These are phyloP conservation scores for Rhodotorula sp. DNA, from an alignment of 1,284 basidiomycete species.

Conservation along the genomic window DNA sequence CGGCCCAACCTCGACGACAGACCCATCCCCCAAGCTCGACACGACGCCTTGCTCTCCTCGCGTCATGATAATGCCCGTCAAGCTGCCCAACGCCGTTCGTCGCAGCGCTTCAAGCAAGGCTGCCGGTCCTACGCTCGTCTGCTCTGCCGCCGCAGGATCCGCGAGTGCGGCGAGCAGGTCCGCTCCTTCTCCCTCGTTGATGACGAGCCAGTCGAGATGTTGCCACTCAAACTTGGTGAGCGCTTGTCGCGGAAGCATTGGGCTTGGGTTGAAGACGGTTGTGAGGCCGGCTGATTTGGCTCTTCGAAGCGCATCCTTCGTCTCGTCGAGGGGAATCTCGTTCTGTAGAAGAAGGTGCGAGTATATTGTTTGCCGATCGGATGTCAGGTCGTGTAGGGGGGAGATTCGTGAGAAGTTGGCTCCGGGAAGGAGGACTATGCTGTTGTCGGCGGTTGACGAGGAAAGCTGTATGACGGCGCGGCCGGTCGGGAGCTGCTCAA, in stretches of 20 bases:
- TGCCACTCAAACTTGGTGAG: constrained; percentile 54
- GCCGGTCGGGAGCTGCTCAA: constrained; percentile 46
- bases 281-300: constrained; percentile 44
- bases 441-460: constrained; percentile 52
- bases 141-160: not conserved
- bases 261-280: constrained; percentile 58
- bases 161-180: constrained; percentile 43
- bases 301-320: constrained; percentile 49
- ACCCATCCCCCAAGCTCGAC: not conserved
- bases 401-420: constrained; percentile 20
- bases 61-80: constrained; percentile 38
- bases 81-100: not conserved
- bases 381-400: constrained; percentile 11
- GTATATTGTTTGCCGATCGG: constrained; percentile 15
- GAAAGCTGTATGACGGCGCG: constrained; percentile 54
- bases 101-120: not conserved
- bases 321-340: constrained; percentile 56
- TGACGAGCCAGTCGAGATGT: constrained; percentile 54
- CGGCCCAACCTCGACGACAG: constrained; percentile 9
- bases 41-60: constrained; percentile 32
- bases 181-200: constrained; percentile 56
- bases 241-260: constrained; percentile 53
- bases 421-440: constrained; percentile 42
- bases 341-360: constrained; percentile 58
- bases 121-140: not conserved